Base-by-base conservation (phyloP, 2,329 filamentous ascomycete species). In the Chaetomium sp. region DNA sequence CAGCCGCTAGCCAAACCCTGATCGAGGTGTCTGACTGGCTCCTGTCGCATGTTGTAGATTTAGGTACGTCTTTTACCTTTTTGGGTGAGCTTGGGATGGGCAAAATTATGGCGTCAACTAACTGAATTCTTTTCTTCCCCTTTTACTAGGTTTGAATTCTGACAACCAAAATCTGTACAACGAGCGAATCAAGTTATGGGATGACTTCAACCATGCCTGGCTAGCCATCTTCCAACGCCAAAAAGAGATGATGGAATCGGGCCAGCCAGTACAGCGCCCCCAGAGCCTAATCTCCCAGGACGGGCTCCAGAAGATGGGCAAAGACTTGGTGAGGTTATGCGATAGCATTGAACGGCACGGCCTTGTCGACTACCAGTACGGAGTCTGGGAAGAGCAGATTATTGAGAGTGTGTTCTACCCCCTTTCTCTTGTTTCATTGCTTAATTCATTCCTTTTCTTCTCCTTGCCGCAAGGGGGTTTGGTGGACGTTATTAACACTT, bases 291-390 rank as follows among this genome's bases (percentile, higher is more conserved):
- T 97, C 64, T 80, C 81, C 36, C 77, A 81, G 61, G 85, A 87
- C 2, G 80, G 77, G 32, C 77, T 97, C 49, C 84, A 88, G 65
- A 85, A 84, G 62, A 86, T 97, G 81, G 90, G 89, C 10, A 86
- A 87, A 53, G 87, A 95, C 65, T 72, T 99, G 35, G 80, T 95
- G 54, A 81, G 85, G 50, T 77, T 96, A 50, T 95, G 91, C 68
- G 91, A 97, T 68, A 82, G 82, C 50, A 81, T 97, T 59, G 92
- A 97, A 71, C 86, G 87, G 62, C 86, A 95, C 68, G 94, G 94
- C n/a, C 75, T 99, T 48, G 90, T 99, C 9, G 94, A 99, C 73
- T 99, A 97, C 69, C 88, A 97, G 67, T 95, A 96, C 74, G 94
- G 94, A 7, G 89, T 97, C 33, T 95, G 90, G 82, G 94, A 97